Evolutionary conservation across 202 grass and related monocot species (phyloP), one percentile per base, ranked within the genome.

Genomic region (Schoenoplectus tabernaemontani): DNA sequence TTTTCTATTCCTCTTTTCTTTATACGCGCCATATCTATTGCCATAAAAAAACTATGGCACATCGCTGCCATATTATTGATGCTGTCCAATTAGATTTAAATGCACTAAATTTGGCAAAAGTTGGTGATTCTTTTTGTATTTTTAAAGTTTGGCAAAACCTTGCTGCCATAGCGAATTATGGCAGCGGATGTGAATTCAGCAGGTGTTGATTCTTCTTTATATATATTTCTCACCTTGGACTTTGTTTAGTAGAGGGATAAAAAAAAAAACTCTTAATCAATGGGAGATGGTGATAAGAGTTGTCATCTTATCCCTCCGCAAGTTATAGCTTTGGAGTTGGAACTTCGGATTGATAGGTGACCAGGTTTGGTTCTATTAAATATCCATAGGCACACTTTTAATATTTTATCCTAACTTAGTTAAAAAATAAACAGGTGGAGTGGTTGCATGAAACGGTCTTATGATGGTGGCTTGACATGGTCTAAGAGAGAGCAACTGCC

Each of bases 371-470:
- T 69, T 23, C 9, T 24, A 11, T 44, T 43, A 34, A n/a, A n/a
- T n/a, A n/a, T n/a, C n/a, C 79, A 76, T 84, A 66, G 41, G 24
- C 7, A 10, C 3, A 12, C 37, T 43, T 74, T 53, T 53, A 26
- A 50, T 72, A 53, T 74, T 32, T 13, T n/a, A 15, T 50, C 7
- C 7, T 7, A 47, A 71, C 22, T 71, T 71, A 30, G 10, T 46
- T 74, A 28, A 61, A 69, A 50, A 24, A 64, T 79, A 4, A 69
- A 64, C 64, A 94, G 95, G 79, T 94, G 95, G 95, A 98, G 95
- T 78, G 95, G 95, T 86, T 87, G 84, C 83, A 94, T 98, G 91
- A 98, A 94, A 88, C 87, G 91, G 64, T 98, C 95, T 2, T 26
- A 80, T 17, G 91, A 98, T 81, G 86, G 88, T 1, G 95, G 95